Evolutionary conservation across 2,329 filamentous ascomycete species (phyloP).

Genomic region (Acephala macrosclerotiorum): DNA sequence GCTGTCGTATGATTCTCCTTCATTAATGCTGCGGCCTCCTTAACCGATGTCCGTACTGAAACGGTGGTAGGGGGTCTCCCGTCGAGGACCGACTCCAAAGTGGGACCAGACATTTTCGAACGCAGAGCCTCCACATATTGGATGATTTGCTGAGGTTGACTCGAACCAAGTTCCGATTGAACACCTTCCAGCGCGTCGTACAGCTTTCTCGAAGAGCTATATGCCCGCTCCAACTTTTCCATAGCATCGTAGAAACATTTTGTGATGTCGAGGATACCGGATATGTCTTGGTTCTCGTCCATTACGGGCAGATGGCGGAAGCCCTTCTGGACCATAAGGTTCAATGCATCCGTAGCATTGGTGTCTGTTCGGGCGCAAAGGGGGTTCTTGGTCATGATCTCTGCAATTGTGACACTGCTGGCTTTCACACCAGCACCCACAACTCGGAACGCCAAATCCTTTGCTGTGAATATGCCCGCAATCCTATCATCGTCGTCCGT

Average conservation of each 20-base stretch:
- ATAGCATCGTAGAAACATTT: slow-evolving; percentile 99
- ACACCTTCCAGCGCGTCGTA: slow-evolving; percentile 98
- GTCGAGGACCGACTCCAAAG: slow-evolving; percentile 91
- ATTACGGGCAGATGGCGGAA: slow-evolving; percentile 98
- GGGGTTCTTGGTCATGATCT: slow-evolving; percentile 99
- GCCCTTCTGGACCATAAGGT: slow-evolving; percentile 97
- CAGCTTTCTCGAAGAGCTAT: slow-evolving; percentile 96
- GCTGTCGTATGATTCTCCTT: slow-evolving; percentile 99
- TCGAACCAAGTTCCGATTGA: slow-evolving; percentile 93
- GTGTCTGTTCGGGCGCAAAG: slow-evolving; percentile 97
- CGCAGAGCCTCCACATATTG: slow-evolving; percentile 97
- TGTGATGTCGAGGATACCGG: slow-evolving; percentile 96
- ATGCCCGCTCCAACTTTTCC: slow-evolving; percentile 98
- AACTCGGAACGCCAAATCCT: slow-evolving; percentile 96
- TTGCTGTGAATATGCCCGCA: slow-evolving; percentile 98
- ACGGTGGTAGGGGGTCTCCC: slow-evolving; percentile 93
- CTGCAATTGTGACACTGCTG: slow-evolving; percentile 88
- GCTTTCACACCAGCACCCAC: slow-evolving; percentile 92
- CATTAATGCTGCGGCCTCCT: slow-evolving; percentile 94
- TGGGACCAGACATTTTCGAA: slow-evolving; percentile 97
- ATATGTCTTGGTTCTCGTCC: slow-evolving; percentile 99
- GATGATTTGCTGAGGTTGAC: slow-evolving; percentile 97
- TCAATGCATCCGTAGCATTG: slow-evolving; percentile 94
- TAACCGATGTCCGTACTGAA: slow-evolving; percentile 93
- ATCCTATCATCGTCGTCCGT: slow-evolving; percentile 98